Evolutionary conservation across 441 rosid genomes (phyloP), one percentile per base, ranked within the genome.

Genomic region (Arabidopsis lyrata): DNA sequence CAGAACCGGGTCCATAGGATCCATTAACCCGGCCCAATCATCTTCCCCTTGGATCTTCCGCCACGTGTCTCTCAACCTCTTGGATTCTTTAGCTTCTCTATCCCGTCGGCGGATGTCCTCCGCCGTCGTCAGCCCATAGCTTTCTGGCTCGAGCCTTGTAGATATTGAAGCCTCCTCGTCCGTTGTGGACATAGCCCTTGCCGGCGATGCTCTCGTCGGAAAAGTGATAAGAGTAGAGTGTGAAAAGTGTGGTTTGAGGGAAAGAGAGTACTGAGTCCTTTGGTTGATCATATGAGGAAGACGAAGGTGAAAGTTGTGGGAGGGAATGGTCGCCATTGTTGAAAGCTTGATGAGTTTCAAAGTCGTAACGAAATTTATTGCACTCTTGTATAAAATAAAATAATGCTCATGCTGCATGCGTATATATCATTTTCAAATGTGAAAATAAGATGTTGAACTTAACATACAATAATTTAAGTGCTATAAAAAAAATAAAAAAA

Each of bases 1-100:
- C 1, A 88, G 56, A 35, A 82, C 73, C 10, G 85, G 84, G 35
- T 86, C 89, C 78, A 88, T 81, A 0, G 93, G 93, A 32, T 88
- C 89, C 16, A 86, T 65, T 80, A 86, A 44, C 62, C 85, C 86
- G 3, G 68, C 77, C 93, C 93, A 86, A 36, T 83, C 86, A n/a
- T 86, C 83, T 64, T 80, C 52, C 6, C 92, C 92, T 45, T 88
- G 88, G 65, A 84, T 77, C 64, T 82, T 80, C 10, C 83, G 74
- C 90, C 92, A 88, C 22, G 70, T 75, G 27, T 82, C 80, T 10
- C 77, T 77, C 3, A 91, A 42, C 18, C 47, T 74, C 56, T 68
- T 78, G 29, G 78, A 81, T 4, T 79, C 57, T 38, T 66, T 66
- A 6, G 63, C 34, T 34, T 77, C 56, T 15, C 32, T 65, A 22